phyloP scores from a whole-genome alignment of 148 eudicot genomes.

The Chenopodium album region DNA sequence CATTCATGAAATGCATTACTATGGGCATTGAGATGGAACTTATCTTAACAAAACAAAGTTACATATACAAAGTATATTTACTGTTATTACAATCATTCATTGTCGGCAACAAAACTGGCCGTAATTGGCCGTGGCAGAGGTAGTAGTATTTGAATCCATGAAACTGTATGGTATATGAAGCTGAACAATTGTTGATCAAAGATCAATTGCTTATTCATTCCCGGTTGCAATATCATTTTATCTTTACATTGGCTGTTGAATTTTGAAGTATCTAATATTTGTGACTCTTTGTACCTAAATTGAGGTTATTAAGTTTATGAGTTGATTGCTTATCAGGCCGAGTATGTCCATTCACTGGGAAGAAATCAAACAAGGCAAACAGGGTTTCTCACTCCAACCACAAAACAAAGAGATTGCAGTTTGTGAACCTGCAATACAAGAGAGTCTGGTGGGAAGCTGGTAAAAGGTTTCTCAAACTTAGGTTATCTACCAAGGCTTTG shows the following conservation, averaged over 20 bases:
- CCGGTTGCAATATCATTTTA: neutral
- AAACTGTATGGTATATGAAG: neutral
- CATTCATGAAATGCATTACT: neutral
- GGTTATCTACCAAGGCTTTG: conserved; percentile 83
- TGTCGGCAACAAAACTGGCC: neutral
- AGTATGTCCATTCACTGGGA: conserved; percentile 91
- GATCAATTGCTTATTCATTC: neutral
- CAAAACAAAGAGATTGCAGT: conserved; percentile 75
- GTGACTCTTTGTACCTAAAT: neutral
- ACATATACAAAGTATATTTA: neutral
- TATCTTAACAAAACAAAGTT: neutral
- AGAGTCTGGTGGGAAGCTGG: conserved; percentile 98
- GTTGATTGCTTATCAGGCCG: conserved; percentile 55
- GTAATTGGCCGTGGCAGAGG: neutral
- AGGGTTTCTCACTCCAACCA: conserved; percentile 84
- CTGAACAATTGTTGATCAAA: neutral
- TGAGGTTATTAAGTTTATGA: neutral
- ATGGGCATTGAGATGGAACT: neutral
- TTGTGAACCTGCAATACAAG: conserved; percentile 89
- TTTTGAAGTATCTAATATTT: neutral
- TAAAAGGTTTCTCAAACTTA: conserved; percentile 71
- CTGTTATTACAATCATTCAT: neutral
- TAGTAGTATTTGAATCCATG: neutral
- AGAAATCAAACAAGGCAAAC: conserved; percentile 85
- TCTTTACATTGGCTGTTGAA: neutral